Evolutionary conservation across 1,139 yeast genomes (phyloP).

Genomic region (Suhomyces kunorum): DNA sequence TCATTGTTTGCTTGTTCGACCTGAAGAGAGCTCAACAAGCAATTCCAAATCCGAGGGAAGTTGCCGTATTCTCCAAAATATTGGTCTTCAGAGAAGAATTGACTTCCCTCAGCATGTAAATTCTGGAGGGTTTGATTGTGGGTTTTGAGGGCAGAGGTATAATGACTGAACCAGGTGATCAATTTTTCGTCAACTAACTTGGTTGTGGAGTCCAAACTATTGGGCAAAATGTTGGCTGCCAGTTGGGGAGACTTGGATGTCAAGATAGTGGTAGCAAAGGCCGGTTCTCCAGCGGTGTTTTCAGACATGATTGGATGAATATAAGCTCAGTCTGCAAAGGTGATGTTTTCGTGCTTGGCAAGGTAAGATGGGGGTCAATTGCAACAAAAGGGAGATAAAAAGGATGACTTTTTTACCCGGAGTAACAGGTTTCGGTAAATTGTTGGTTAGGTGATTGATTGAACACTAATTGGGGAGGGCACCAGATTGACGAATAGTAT

Average conservation of each 20-base stretch:
- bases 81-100: conserved; percentile 16
- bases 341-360: background rate
- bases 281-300: conserved; percentile 9
- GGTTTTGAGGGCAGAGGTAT: conserved; percentile 15
- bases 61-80: conserved; percentile 51
- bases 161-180: conserved; percentile 19
- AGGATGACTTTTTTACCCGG: too few relatives aligned
- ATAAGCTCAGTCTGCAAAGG: background rate
- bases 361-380: background rate
- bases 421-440: too few relatives aligned
- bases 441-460: background rate
- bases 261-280: conserved; percentile 43
- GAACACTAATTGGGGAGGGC: background rate
- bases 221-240: conserved; percentile 44
- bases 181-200: conserved; percentile 18
- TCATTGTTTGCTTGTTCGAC: conserved; percentile 57
- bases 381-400: background rate
- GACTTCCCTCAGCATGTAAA: conserved; percentile 17
- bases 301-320: conserved; percentile 6
- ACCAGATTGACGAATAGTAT: background rate
- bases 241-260: conserved; percentile 47
- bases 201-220: conserved; percentile 26
- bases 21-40: conserved; percentile 52
- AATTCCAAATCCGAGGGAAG: conserved; percentile 58
- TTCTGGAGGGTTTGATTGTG: conserved; percentile 17